Base-by-base conservation (phyloP, 1,284 basidiomycete genomes). In the Mrakiaceae sp. region DNA sequence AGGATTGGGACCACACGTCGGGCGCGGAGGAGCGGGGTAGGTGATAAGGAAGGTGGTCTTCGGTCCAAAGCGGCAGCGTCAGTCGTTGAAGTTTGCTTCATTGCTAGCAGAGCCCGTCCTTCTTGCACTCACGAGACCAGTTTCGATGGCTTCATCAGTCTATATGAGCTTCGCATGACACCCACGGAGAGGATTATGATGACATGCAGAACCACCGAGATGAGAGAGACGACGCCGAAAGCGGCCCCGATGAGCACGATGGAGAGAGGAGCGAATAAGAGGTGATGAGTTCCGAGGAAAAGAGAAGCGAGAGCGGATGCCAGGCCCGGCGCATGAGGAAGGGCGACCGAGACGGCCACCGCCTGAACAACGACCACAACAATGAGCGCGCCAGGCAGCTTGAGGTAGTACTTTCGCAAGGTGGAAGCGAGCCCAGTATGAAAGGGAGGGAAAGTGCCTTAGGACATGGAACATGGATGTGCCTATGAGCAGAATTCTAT, bases 1-100 rank as follows among this genome's bases (percentile, higher is more conserved):
- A 71, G 70, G 72, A 89, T 81, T 1, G 87, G 88, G 5, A 84
- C 56, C 14, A 86, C 47, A 2, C 40, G 47, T 14, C n/a, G 58
- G 58, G 55, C 11, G 55, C 59, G n/a, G 66, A 66, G 52, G 54
- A 60, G 58, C 60, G 67, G 53, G 65, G 48, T 16, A 61, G 61
- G 48, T 57, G 47, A 43, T 43, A n/a, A 40, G 4, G 44, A 56
- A n/a, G 14, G 7, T 14, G 10, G 5, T 44, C 43, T n/a, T 2
- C 10, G 2, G 5, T 50, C 44, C n/a, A 6, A 42, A 48, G 52
- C 7, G 54, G 50, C 16, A 62, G 61, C 44, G 7, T 55, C 5
- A 46, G 7, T 46, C 16, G 2, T 14, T 14, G n/a, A 10, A 12
- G 52, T 8, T 53, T 12, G 52, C 27, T 27, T 27, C 27, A 27